Percentiles rank a stretch among this genome's conserved stretches.
phyloP scores from a whole-genome alignment of 148 eudicot genomes.

The Chenopodium formosanum region DNA sequence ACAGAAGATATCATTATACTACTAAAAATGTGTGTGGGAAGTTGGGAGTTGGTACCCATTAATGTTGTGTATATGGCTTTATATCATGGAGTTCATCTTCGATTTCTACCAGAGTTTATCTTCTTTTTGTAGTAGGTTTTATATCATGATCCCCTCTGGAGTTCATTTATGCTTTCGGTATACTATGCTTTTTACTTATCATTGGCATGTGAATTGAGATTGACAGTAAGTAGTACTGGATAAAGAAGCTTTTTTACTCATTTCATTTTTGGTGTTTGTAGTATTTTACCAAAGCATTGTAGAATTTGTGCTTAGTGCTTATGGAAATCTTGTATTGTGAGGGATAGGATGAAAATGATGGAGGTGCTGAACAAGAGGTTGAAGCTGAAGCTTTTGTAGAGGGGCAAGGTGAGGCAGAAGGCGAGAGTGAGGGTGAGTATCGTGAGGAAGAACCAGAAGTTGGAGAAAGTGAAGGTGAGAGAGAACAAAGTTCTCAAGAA shows the following conservation, averaged over 20 bases:
- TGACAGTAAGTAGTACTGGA: background rate
- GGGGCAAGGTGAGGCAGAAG: constrained; percentile 78
- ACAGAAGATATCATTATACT: background rate
- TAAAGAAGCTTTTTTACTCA: background rate
- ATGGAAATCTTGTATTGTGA: background rate
- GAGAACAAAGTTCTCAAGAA: constrained; percentile 87
- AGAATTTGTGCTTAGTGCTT: background rate
- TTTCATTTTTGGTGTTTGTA: background rate
- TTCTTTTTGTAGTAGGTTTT: background rate
- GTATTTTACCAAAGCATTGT: background rate
- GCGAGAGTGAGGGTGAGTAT: constrained; percentile 76
- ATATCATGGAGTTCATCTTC: too few relatives aligned
- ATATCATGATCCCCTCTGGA: background rate
- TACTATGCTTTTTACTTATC: background rate
- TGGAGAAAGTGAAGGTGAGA: constrained; percentile 85
- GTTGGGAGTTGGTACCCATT: too few relatives aligned
- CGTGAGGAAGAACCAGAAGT: constrained; percentile 58
- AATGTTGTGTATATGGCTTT: too few relatives aligned
- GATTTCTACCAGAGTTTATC: background rate
- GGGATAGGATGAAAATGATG: constrained; percentile 79
- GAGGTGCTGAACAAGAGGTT: constrained; percentile 58
- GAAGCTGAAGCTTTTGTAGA: constrained; percentile 65
- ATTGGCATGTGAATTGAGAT: background rate
- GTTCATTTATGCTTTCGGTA: background rate
- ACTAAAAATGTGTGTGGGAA: background rate